Percentiles rank a stretch among this genome's conserved stretches.
These are phyloP conservation scores for Acacia acuminata DNA, from an alignment of 306 rosid genomes.

Conservation along the genomic window DNA sequence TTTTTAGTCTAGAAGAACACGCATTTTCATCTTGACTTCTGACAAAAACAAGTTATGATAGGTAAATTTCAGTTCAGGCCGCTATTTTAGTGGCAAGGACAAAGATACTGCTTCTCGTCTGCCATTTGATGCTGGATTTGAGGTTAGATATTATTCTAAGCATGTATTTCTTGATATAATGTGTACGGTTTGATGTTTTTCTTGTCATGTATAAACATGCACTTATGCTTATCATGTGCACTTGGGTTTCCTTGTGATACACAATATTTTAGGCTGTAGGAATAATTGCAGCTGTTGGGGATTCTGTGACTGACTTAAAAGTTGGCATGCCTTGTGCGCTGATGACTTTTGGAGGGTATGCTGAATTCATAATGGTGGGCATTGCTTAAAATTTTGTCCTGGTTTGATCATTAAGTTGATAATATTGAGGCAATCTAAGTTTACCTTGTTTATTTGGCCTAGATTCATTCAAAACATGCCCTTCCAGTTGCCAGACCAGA, in stretches of 20 bases:
- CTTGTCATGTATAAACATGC: background rate
- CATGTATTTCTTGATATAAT: conserved; percentile 12
- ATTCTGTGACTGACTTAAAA: conserved; percentile 67
- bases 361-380: conserved; percentile 70
- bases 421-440: conserved; percentile 18
- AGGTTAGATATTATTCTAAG: conserved; percentile 50
- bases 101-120: conserved; percentile 59
- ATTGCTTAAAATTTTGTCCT: conserved; percentile 16
- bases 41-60: conserved; percentile 40
- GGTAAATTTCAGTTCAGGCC: conserved; percentile 99
- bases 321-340: conserved; percentile 88
- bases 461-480: conserved; percentile 80
- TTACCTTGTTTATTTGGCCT: conserved; percentile 26
- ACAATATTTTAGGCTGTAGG: conserved; percentile 77
- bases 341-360: conserved; percentile 93
- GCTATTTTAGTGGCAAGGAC: conserved; percentile 67
- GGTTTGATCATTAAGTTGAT: conserved; percentile 9
- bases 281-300: conserved; percentile 84
- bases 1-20: conserved; percentile 11
- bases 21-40: conserved; percentile 24
- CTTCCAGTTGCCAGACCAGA: conserved; percentile 97
- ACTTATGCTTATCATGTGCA: conserved; percentile 21
- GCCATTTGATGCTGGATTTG: conserved; percentile 98
- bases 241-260: conserved; percentile 21
- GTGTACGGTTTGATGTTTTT: conserved; percentile 23